These are phyloP conservation scores for Melampsora larici-populina DNA, from an alignment of 1,284 basidiomycete genomes.

Conservation along the genomic window DNA sequence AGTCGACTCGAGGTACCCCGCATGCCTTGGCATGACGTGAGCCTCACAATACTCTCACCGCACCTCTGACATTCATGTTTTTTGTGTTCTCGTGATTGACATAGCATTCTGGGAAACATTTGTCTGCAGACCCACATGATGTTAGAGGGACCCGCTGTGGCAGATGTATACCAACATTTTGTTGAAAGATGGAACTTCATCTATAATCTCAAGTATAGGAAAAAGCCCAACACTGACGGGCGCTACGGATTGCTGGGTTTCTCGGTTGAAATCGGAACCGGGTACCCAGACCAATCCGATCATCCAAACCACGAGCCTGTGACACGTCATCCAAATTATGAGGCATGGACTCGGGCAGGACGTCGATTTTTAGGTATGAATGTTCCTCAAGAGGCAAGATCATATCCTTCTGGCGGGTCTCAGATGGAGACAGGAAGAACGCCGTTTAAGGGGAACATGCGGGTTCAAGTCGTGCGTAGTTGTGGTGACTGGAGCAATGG, in stretches of 20 bases:
- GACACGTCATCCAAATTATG: conserved; percentile 67
- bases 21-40: conserved; percentile 85
- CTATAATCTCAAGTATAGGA: conserved; percentile 55
- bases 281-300: conserved; percentile 65
- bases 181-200: conserved; percentile 72
- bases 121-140: conserved; percentile 64
- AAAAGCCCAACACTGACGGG: conserved; percentile 50
- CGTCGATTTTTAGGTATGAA: conserved; percentile 28
- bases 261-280: conserved; percentile 65
- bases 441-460: conserved; percentile 49
- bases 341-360: conserved; percentile 58
- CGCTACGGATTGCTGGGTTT: conserved; percentile 74
- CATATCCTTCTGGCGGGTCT: conserved; percentile 43
- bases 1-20: conserved; percentile 48
- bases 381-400: conserved; percentile 36
- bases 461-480: conserved; percentile 74
- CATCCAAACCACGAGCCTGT: conserved; percentile 56
- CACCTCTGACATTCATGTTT: not conserved
- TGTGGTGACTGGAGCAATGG: conserved; percentile 89
- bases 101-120: not conserved
- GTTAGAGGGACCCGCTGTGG: conserved; percentile 71
- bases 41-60: conserved; percentile 47
- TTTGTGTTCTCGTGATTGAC: not conserved
- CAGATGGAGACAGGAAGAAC: conserved; percentile 28
- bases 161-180: conserved; percentile 88